phyloP scores from a whole-genome alignment of 345 rosid species.

The Rhodamnia argentea region DNA sequence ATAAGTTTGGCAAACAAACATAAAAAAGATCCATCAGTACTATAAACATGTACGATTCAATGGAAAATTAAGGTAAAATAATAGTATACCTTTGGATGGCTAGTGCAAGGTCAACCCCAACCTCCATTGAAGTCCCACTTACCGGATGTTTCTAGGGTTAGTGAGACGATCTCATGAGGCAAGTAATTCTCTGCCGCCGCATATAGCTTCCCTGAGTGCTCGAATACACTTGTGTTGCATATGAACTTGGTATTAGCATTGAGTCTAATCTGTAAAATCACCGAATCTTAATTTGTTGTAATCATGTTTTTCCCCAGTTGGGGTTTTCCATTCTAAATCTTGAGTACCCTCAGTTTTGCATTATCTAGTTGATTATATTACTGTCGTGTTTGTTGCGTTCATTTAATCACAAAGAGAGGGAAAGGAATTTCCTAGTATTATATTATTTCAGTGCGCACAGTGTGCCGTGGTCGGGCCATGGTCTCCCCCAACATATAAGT shows the following conservation, averaged over 20 bases:
- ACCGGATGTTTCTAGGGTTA: neutral
- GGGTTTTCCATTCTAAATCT: neutral
- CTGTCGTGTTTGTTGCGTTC: too few relatives aligned
- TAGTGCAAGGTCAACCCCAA: conserved; percentile 29
- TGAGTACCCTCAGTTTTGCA: neutral
- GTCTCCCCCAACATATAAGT: too few relatives aligned
- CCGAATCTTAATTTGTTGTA: neutral
- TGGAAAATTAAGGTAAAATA: neutral
- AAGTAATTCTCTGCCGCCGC: neutral
- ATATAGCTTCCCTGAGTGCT: neutral
- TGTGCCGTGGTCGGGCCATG: too few relatives aligned
- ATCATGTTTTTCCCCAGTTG: neutral
- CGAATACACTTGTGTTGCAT: neutral
- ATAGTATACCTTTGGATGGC: conserved; percentile 28
- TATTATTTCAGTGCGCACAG: too few relatives aligned
- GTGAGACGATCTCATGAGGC: conserved; percentile 13
- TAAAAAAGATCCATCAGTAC: neutral
- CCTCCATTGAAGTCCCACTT: conserved; percentile 26
- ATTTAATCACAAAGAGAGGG: too few relatives aligned
- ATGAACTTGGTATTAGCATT: neutral
- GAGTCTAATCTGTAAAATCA: neutral
- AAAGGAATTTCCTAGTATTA: too few relatives aligned
- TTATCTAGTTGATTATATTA: too few relatives aligned
- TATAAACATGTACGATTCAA: neutral
- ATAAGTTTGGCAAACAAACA: neutral